Conservation (phyloP, 768 basidiomycete genomes). For the Amanita thiersii region DNA sequence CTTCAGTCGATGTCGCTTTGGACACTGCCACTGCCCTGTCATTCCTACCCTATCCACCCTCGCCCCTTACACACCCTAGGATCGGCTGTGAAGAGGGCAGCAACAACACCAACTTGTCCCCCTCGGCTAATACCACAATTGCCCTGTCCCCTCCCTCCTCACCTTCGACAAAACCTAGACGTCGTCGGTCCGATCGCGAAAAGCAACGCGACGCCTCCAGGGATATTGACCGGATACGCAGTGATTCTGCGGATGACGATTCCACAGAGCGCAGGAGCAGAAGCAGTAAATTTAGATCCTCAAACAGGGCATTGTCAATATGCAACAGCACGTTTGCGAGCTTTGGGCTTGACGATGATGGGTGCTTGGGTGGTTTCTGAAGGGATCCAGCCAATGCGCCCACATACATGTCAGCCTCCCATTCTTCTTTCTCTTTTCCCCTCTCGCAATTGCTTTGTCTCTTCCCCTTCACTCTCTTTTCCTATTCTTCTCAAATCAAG, state of each 20-base stretch:
- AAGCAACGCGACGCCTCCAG: conserved; percentile 26
- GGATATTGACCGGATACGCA: conserved; percentile 33
- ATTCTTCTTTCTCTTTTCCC: background rate
- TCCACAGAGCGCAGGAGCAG: conserved; percentile 12
- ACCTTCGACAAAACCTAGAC: conserved; percentile 13
- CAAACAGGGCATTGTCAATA: conserved; percentile 12
- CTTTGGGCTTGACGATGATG: conserved; percentile 26
- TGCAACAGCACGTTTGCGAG: conserved; percentile 13
- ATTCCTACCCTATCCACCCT: conserved; percentile 29
- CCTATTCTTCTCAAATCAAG: too few relatives aligned
- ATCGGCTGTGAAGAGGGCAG: conserved; percentile 1
- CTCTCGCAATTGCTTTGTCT: too few relatives aligned
- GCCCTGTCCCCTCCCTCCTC: conserved; percentile 10
- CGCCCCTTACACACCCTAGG: conserved; percentile 12
- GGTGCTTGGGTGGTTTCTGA: conserved; percentile 38
- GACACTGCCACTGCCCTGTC: conserved; percentile 18
- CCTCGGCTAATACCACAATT: conserved; percentile 11
- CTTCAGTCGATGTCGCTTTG: conserved; percentile 9
- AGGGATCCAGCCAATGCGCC: background rate
- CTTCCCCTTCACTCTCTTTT: too few relatives aligned
- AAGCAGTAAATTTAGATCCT: conserved; percentile 12
- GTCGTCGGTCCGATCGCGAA: conserved; percentile 19
- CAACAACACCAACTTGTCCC: background rate
- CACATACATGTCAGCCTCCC: background rate
- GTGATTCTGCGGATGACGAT: conserved; percentile 10